phyloP scores from a whole-genome alignment of 768 basidiomycete genomes.

The Floccularia luteovirens region DNA sequence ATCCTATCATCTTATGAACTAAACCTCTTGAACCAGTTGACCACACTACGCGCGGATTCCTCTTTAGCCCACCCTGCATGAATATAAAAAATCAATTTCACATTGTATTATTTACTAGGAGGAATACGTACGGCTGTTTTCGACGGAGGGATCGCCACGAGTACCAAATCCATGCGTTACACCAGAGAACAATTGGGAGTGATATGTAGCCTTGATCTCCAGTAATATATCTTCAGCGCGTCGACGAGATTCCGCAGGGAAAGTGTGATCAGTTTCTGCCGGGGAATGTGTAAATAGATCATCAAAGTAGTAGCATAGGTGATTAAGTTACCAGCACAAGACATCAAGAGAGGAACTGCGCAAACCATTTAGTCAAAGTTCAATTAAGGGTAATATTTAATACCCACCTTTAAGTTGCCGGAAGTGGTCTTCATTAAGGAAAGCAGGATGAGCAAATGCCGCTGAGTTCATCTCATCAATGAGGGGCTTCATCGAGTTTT shows the following conservation, averaged over 20 bases:
- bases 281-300: background rate
- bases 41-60: constrained; percentile 42
- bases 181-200: constrained; percentile 50
- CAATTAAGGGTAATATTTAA: background rate
- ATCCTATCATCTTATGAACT: too few species aligned
- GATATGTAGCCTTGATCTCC: constrained; percentile 41
- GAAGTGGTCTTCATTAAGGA: constrained; percentile 40
- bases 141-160: constrained; percentile 33
- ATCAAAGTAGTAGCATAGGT: background rate
- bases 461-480: constrained; percentile 18
- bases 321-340: constrained; percentile 40
- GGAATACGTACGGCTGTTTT: constrained; percentile 25
- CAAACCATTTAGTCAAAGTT: background rate
- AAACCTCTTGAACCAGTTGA: constrained; percentile 47
- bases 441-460: constrained; percentile 51
- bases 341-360: constrained; percentile 44
- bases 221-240: constrained; percentile 49
- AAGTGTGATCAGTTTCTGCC: constrained; percentile 47
- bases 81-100: background rate
- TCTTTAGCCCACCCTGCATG: constrained; percentile 52
- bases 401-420: constrained; percentile 36
- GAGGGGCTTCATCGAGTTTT: background rate
- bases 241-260: constrained; percentile 43
- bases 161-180: constrained; percentile 41
- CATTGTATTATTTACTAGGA: background rate